Percentiles rank a stretch among this genome's conserved stretches.
Evolutionary conservation across 768 basidiomycete genomes (phyloP).

Genomic region (Suillus subluteus): DNA sequence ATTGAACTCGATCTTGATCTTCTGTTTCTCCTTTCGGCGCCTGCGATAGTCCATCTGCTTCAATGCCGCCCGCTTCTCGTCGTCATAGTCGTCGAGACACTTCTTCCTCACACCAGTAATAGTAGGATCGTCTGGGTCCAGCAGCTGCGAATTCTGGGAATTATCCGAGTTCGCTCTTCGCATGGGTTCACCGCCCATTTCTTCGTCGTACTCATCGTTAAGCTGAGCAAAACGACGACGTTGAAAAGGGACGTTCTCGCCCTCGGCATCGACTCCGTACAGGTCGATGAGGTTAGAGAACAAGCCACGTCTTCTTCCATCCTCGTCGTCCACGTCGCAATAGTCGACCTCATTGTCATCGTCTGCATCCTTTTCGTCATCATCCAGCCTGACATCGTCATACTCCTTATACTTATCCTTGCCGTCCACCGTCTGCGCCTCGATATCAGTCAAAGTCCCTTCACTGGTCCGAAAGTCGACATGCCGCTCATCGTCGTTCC

Average conservation of each 20-base stretch:
- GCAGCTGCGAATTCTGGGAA: slow-evolving; percentile 52
- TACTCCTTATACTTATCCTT: slow-evolving; percentile 18
- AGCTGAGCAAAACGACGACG: slow-evolving; percentile 5
- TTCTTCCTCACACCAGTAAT: slow-evolving; percentile 59
- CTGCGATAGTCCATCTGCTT: slow-evolving; percentile 69
- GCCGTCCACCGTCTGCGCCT: slow-evolving; percentile 23
- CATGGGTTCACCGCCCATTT: slow-evolving; percentile 17
- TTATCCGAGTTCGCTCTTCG: slow-evolving; percentile 47
- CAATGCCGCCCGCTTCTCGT: slow-evolving; percentile 62
- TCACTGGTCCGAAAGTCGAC: slow-evolving; percentile 46
- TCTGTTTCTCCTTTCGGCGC: slow-evolving; percentile 66
- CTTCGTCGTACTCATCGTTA: slow-evolving; percentile 15
- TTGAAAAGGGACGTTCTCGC: slow-evolving; percentile 9
- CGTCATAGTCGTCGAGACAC: slow-evolving; percentile 60
- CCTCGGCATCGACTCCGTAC: slow-evolving; percentile 25
- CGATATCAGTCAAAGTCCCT: slow-evolving; percentile 24
- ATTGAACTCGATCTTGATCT: slow-evolving; percentile 74
- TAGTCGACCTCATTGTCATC: slow-evolving; percentile 7
- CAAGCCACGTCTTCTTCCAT: slow-evolving; percentile 30
- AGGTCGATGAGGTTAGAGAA: slow-evolving; percentile 35
- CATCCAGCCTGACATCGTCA: slow-evolving; percentile 22
- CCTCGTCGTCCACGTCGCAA: slow-evolving; percentile 25
- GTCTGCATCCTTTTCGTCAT: slow-evolving; percentile 7
- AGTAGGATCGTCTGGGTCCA: slow-evolving; percentile 76
- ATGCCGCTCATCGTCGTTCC: slow-evolving; percentile 18